Conservation (phyloP, 1,284 basidiomycete genomes). For the Ganoderma multipileum region DNA sequence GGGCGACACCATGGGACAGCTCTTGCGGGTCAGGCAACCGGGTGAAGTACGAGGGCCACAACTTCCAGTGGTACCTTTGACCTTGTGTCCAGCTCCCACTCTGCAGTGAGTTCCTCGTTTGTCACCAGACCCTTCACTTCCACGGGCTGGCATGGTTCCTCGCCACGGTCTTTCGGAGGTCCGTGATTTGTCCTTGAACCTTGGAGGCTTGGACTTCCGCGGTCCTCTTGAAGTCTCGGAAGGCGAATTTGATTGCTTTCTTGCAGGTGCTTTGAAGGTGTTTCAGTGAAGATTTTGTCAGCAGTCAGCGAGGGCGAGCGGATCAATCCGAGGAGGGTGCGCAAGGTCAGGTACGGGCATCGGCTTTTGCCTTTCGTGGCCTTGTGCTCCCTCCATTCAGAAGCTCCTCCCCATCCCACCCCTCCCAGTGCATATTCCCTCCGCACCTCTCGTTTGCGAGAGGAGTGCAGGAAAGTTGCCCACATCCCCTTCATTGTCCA, state of each 20-base stretch:
- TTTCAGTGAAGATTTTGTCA: too few species aligned
- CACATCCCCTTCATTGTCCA: not conserved
- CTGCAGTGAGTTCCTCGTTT: not conserved
- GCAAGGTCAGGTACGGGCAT: not conserved
- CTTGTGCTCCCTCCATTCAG: not conserved
- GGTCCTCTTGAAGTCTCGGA: too few species aligned
- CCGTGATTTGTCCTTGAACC: too few species aligned
- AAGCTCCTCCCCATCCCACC: not conserved
- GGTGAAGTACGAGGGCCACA: not conserved
- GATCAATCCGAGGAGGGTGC: not conserved
- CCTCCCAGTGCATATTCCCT: not conserved
- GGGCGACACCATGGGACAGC: not conserved
- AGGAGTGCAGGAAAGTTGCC: not conserved
- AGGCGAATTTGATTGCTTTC: not conserved
- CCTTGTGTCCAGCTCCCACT: not conserved
- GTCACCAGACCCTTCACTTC: not conserved
- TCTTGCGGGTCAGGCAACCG: not conserved
- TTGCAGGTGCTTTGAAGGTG: not conserved
- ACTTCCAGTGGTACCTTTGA: not conserved
- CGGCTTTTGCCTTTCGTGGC: not conserved
- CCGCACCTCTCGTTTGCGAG: not conserved
- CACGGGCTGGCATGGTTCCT: not conserved
- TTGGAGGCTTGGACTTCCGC: too few species aligned
- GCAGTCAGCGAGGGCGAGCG: not conserved
- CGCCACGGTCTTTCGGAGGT: too few species aligned